A percentile compares a stretch with the other conserved stretches of the same genome.
These are phyloP conservation scores for Grigorovia yakushimaensis DNA, from an alignment of 805 yeast species.

Conservation along the genomic window DNA sequence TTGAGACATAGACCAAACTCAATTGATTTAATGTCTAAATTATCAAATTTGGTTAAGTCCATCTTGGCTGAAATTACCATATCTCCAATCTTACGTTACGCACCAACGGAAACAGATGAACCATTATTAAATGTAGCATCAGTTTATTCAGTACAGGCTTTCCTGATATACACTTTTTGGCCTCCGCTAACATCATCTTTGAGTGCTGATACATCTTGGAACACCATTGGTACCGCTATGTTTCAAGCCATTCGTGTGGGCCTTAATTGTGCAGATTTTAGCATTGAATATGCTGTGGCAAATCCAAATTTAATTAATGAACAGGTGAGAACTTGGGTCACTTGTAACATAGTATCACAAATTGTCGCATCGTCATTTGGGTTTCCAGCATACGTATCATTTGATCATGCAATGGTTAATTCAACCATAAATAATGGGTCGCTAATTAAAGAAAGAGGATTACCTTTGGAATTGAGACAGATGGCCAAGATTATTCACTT, in stretches of 20 bases:
- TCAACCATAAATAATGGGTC: constrained; percentile 29
- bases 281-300: constrained; percentile 42
- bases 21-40: constrained; percentile 11
- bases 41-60: constrained; percentile 43
- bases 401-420: constrained; percentile 58
- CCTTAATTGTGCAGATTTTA: constrained; percentile 66
- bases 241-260: constrained; percentile 92
- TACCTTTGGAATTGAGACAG: constrained; percentile 56
- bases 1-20: constrained; percentile 40
- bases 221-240: constrained; percentile 84
- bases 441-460: constrained; percentile 15
- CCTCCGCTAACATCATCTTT: constrained; percentile 92
- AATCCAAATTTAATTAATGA: constrained; percentile 44
- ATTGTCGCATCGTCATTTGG: constrained; percentile 88
- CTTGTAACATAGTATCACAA: constrained; percentile 85
- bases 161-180: constrained; percentile 83
- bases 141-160: constrained; percentile 90
- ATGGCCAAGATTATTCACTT: constrained; percentile 78
- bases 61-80: constrained; percentile 81
- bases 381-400: constrained; percentile 83
- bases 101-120: constrained; percentile 68
- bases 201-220: constrained; percentile 94
- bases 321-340: constrained; percentile 86
- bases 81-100: constrained; percentile 78
- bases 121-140: constrained; percentile 82